Base-by-base conservation (phyloP, 331 rosid genomes). In the Acacia pycnantha region DNA sequence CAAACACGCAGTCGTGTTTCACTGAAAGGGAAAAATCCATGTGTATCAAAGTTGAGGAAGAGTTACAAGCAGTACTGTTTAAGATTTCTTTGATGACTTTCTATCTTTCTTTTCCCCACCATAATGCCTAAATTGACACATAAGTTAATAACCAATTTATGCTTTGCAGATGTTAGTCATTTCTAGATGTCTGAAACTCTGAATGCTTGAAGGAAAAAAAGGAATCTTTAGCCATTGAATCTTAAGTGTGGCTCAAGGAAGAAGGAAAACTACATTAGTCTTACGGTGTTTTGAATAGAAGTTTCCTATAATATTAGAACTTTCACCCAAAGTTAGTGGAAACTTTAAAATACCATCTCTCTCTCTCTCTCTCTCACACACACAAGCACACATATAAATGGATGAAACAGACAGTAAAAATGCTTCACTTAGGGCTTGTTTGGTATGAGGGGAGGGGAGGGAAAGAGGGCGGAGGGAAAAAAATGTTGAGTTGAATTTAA, bases 1-100 rank as follows among this genome's bases (percentile, higher is more conserved):
- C 99, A 84, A 95, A 95, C 54, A 95, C 92, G 66, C 99, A 95
- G 67, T 95, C 99, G 82, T 90, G 94, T 88, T 95, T 95, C 89
- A 93, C 99, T 95, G 90, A 83, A 86, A 81, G 65, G 70, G 66
- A 84, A 24, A 86, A 83, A 83, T 62, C 15, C 33, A 29, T 59
- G 31, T 43, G 35, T 46, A 69, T 73, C 40, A 74, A 37, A 64
- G 62, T 59, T 64, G 53, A 26, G 9, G 54, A 58, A 27, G 43
- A 70, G 29, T 35, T 19, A 70, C 31, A 54, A 21, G 44, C 43
- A 43, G 16, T 21, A 67, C 76, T 77, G 56, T 50, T 62, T 51
- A 84, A 29, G 68, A 67, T 31, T 40, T 66, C 48, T 26, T 26
- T 7, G 9, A 74, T n/a, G 56, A 19, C 33, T 67, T 74, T 69